Percentiles rank a stretch among this genome's conserved stretches.
These are phyloP conservation scores for Mallotus japonicus DNA, from an alignment of 441 rosid species.

Conservation along the genomic window DNA sequence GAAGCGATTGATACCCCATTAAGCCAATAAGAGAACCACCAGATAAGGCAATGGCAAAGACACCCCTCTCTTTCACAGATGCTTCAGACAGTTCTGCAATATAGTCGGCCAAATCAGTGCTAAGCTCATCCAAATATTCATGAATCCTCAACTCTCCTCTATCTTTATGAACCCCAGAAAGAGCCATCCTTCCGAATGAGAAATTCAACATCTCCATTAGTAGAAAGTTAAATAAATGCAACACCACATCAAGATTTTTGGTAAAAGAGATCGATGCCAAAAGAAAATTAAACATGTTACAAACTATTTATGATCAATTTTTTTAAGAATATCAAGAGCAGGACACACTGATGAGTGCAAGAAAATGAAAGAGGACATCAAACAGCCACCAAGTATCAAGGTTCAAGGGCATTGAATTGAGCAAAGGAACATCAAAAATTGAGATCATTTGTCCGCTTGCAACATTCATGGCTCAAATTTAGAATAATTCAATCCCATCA, in stretches of 20 bases:
- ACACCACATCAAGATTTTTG: slow-evolving; percentile 15
- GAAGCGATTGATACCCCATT: slow-evolving; percentile 57
- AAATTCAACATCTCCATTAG: slow-evolving; percentile 27
- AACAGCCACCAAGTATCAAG: slow-evolving; percentile 1
- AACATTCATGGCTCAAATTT: slow-evolving; percentile 11
- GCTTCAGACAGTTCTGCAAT: slow-evolving; percentile 82
- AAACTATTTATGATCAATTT: neutral
- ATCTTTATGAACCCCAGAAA: slow-evolving; percentile 47
- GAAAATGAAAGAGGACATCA: neutral
- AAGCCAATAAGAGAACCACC: slow-evolving; percentile 81
- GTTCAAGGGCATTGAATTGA: neutral
- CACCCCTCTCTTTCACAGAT: slow-evolving; percentile 79
- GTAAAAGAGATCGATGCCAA: neutral
- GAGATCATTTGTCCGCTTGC: slow-evolving; percentile 10
- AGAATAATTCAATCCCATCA: neutral
- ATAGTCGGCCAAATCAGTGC: slow-evolving; percentile 77
- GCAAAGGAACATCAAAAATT: neutral
- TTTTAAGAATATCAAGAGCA: neutral
- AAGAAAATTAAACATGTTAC: neutral
- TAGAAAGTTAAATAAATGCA: slow-evolving; percentile 22
- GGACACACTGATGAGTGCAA: too few relatives aligned
- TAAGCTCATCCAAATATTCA: slow-evolving; percentile 70
- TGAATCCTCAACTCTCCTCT: slow-evolving; percentile 76
- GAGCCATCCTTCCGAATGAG: slow-evolving; percentile 47
- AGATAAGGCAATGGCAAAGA: slow-evolving; percentile 77